These are phyloP conservation scores for Penicillium sp. DNA, from an alignment of 2,329 filamentous ascomycete genomes.

Conservation along the genomic window DNA sequence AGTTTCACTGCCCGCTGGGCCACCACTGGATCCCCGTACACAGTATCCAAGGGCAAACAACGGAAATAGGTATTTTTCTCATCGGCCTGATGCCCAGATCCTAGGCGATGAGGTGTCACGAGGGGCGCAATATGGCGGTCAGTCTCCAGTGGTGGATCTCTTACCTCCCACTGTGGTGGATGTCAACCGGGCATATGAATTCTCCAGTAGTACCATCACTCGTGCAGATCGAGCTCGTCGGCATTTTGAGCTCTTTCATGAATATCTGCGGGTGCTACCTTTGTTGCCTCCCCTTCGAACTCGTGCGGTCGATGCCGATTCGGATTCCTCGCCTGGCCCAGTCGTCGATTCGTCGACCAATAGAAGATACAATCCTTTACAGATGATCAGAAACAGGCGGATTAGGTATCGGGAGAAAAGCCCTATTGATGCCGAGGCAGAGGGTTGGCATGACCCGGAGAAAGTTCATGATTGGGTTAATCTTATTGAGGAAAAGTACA, in stretches of 20 bases:
- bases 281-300: conserved; percentile 66
- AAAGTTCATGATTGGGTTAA: conserved; percentile 76
- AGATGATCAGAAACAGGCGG: conserved; percentile 87
- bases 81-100: conserved; percentile 26
- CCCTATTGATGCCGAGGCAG: conserved; percentile 67
- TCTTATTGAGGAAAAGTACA: conserved; percentile 55
- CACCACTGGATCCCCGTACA: conserved; percentile 22
- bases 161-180: conserved; percentile 30
- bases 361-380: conserved; percentile 82
- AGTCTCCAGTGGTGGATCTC: conserved; percentile 28
- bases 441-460: conserved; percentile 72
- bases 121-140: conserved; percentile 10
- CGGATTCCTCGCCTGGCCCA: conserved; percentile 15
- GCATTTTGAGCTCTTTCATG: conserved; percentile 78
- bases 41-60: conserved; percentile 14
- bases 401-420: conserved; percentile 75
- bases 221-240: conserved; percentile 80
- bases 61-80: conserved; percentile 16
- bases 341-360: conserved; percentile 51
- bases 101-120: conserved; percentile 22
- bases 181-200: conserved; percentile 46
- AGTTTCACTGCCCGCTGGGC: conserved; percentile 22
- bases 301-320: conserved; percentile 13
- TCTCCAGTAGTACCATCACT: conserved; percentile 75
- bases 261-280: conserved; percentile 78